Percentiles rank a stretch among this genome's conserved stretches.
Evolutionary conservation across 495 filamentous ascomycete genomes (phyloP).

Genomic region (Tuber calosporum): DNA sequence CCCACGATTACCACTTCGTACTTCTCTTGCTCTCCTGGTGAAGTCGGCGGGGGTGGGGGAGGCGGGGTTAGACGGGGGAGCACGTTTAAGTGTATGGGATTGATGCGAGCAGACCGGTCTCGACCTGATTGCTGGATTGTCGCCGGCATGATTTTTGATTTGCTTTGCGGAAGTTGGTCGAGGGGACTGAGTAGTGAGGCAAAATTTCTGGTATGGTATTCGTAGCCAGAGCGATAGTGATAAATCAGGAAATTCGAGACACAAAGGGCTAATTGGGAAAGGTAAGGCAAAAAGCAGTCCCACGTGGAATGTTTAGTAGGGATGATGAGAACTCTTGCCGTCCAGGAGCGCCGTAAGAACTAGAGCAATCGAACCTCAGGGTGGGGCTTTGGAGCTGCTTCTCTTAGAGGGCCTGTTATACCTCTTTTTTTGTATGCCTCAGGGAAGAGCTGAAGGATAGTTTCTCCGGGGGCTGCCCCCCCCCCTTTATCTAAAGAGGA

Average conservation of each 20-base stretch:
- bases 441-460: not conserved
- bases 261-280: too few species aligned
- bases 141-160: slow-evolving; percentile 18
- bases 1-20: slow-evolving; percentile 35
- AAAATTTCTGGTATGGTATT: not conserved
- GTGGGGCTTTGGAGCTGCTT: not conserved
- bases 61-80: slow-evolving; percentile 29
- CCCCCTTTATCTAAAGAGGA: not conserved
- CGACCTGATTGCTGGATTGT: slow-evolving; percentile 24
- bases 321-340: not conserved
- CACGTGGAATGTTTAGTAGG: not conserved
- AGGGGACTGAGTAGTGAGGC: not conserved
- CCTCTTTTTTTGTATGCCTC: not conserved
- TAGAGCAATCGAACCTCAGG: not conserved
- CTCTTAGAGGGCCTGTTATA: not conserved
- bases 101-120: slow-evolving; percentile 23
- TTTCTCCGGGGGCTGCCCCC: not conserved
- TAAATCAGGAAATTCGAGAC: too few species aligned
- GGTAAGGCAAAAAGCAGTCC: not conserved
- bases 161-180: not conserved
- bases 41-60: slow-evolving; percentile 7
- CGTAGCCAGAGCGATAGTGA: not conserved
- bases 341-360: too few species aligned
- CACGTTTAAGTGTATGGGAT: slow-evolving; percentile 24
- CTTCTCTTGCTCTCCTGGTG: slow-evolving; percentile 7